A percentile compares a stretch with the other conserved stretches of the same genome.
phyloP scores from a whole-genome alignment of 2,329 filamentous ascomycete genomes.

The Mariannaea elegans region DNA sequence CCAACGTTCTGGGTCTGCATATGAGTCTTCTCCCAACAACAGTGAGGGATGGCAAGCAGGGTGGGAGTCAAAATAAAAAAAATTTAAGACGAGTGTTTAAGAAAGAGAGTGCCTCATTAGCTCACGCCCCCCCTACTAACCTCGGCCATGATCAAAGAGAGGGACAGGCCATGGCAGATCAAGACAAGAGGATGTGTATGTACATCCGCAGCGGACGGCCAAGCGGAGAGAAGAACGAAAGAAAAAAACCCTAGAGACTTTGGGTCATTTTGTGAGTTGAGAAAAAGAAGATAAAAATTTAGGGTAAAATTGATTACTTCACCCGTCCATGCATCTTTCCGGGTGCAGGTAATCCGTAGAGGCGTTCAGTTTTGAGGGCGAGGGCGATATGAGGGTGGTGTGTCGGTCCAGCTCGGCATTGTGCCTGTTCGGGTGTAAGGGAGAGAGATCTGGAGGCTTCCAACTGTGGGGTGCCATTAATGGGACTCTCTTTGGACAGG shows the following conservation, averaged over 20 bases:
- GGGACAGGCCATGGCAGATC: too few species aligned
- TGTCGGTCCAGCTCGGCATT: constrained; percentile 40
- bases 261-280: too few species aligned
- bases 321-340: not conserved
- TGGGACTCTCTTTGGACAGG: too few species aligned
- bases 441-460: not conserved
- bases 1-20: not conserved
- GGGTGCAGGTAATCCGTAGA: not conserved
- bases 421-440: constrained; percentile 34
- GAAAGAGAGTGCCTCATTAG: not conserved
- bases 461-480: not conserved
- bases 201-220: constrained; percentile 7
- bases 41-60: constrained; percentile 1
- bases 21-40: constrained; percentile 4
- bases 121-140: too few species aligned
- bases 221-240: not conserved
- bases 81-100: not conserved
- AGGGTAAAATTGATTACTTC: not conserved
- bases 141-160: too few species aligned
- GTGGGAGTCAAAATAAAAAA: not conserved
- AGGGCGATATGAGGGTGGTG: constrained; percentile 24
- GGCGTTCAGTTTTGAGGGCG: constrained; percentile 3
- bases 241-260: not conserved
- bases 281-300: too few species aligned
- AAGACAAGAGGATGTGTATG: not conserved